These are phyloP conservation scores for Raphanus sativus DNA, from an alignment of 345 rosid genomes.

Conservation along the genomic window DNA sequence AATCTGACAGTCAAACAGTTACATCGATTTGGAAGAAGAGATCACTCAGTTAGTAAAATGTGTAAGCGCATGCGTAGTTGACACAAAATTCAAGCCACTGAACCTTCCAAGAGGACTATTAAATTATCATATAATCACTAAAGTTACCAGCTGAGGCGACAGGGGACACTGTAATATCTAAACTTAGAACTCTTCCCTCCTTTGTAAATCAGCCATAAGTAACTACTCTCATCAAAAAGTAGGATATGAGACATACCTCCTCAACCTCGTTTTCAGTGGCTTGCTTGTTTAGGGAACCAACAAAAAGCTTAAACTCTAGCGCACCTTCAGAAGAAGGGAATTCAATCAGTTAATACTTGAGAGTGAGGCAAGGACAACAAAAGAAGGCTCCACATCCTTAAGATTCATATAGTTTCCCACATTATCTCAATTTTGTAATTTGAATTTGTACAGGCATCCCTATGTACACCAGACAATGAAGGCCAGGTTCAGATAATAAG, in stretches of 20 bases:
- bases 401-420: slow-evolving; percentile 3
- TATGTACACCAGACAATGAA: slow-evolving; percentile 13
- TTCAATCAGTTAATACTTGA: slow-evolving; percentile 19
- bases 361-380: slow-evolving; percentile 17
- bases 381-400: background rate
- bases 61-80: slow-evolving; percentile 1
- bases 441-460: slow-evolving; percentile 16
- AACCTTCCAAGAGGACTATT: background rate
- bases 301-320: slow-evolving; percentile 88
- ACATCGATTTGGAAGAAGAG: background rate
- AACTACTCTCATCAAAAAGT: slow-evolving; percentile 9
- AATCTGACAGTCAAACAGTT: slow-evolving; percentile 8
- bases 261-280: slow-evolving; percentile 94
- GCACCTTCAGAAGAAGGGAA: slow-evolving; percentile 58
- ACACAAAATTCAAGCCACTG: slow-evolving; percentile 5
- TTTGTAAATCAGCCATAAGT: slow-evolving; percentile 2
- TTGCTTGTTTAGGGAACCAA: slow-evolving; percentile 88
- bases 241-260: slow-evolving; percentile 58
- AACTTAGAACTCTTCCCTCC: slow-evolving; percentile 12
- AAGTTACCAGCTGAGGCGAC: background rate
- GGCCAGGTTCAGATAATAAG: slow-evolving; percentile 12
- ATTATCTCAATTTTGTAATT: slow-evolving; percentile 9
- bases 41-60: background rate
- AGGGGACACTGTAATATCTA: background rate
- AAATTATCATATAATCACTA: background rate